phyloP scores from a whole-genome alignment of 768 basidiomycete genomes.

The Tulasnella sp. region DNA sequence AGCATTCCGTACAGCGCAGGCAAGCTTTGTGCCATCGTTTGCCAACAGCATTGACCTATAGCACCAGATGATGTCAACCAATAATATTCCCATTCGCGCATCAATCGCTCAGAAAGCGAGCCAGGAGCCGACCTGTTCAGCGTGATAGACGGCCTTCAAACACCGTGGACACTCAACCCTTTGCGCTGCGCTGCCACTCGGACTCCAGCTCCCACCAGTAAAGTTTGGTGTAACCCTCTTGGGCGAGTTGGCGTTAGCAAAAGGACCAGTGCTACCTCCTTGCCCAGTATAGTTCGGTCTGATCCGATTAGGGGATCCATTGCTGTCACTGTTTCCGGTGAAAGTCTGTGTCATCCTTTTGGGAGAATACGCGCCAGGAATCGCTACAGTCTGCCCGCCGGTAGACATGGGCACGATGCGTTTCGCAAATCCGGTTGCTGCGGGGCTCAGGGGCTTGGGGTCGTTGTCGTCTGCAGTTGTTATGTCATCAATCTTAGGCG shows the following conservation, averaged over 20 bases:
- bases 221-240: conserved; percentile 24
- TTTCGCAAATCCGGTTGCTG: neutral
- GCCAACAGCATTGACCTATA: conserved; percentile 64
- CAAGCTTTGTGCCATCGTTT: conserved; percentile 73
- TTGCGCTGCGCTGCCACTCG: conserved; percentile 44
- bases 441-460: neutral
- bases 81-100: neutral
- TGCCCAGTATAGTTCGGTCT: conserved; percentile 4
- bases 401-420: conserved; percentile 11
- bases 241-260: neutral
- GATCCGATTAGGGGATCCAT: neutral
- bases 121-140: conserved; percentile 49
- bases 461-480: neutral
- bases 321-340: neutral
- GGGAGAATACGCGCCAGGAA: conserved; percentile 7
- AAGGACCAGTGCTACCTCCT: neutral
- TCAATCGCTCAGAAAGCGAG: neutral
- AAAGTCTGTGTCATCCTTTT: conserved; percentile 13
- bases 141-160: conserved; percentile 70
- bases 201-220: conserved; percentile 28
- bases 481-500: neutral
- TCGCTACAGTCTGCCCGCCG: conserved; percentile 5
- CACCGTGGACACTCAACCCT: conserved; percentile 60
- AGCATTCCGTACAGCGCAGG: conserved; percentile 64
- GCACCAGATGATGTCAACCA: neutral